Percentiles rank a stretch among this genome's conserved stretches.
These are phyloP conservation scores for Claviceps africana DNA, from an alignment of 2,329 filamentous ascomycete species.

Conservation along the genomic window DNA sequence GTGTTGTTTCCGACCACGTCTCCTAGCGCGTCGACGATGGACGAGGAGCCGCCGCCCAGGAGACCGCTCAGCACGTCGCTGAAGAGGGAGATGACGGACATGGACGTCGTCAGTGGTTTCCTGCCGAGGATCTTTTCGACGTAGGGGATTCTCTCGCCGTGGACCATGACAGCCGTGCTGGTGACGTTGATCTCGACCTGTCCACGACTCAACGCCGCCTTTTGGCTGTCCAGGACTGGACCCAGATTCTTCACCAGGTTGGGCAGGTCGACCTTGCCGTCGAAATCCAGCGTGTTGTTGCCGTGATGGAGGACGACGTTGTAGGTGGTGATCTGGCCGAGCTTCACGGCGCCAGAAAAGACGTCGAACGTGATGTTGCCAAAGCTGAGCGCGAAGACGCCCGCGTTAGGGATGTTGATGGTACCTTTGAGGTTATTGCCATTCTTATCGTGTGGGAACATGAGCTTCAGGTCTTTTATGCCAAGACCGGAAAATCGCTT, in stretches of 20 bases:
- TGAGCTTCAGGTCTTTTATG: conserved; percentile 23
- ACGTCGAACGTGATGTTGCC: conserved; percentile 34
- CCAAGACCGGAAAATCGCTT: conserved; percentile 26
- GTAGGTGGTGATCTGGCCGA: conserved; percentile 25
- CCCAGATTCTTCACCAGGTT: conserved; percentile 27
- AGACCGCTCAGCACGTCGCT: conserved; percentile 24
- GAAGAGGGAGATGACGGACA: conserved; percentile 25
- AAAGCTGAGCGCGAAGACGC: conserved; percentile 27
- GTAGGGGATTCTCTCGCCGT: conserved; percentile 29
- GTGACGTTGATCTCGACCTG: conserved; percentile 26
- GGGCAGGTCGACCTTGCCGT: conserved; percentile 27
- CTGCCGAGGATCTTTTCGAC: conserved; percentile 29
- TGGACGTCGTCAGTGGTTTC: conserved; percentile 20
- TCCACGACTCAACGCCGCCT: conserved; percentile 21
- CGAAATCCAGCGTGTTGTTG: conserved; percentile 28
- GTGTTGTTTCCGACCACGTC: conserved; percentile 26
- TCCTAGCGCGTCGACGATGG: conserved; percentile 20
- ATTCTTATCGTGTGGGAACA: conserved; percentile 22
- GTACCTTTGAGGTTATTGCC: conserved; percentile 29
- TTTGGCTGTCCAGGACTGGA: conserved; percentile 24
- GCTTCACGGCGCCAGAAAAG: conserved; percentile 22
- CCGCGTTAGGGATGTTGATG: conserved; percentile 30
- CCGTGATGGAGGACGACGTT: conserved; percentile 27
- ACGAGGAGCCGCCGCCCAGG: conserved; percentile 13
- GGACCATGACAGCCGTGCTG: conserved; percentile 26